These are phyloP conservation scores for Geranium brycei DNA, from an alignment of 345 rosid species.

Conservation along the genomic window DNA sequence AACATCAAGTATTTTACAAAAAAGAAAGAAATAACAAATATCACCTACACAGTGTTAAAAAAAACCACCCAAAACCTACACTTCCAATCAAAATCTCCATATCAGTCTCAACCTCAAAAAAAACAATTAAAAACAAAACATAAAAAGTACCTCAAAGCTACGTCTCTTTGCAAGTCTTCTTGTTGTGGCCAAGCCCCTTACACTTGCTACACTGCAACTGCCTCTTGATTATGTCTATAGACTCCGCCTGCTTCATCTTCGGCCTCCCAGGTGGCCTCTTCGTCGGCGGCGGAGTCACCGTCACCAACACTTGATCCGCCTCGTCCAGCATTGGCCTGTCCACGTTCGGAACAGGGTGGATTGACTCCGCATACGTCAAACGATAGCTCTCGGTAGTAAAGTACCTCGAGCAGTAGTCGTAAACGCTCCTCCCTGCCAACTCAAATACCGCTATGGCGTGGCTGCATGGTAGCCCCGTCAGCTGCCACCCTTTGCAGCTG, in stretches of 20 bases:
- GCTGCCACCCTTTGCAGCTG: slow-evolving; percentile 69
- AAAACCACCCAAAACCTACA: not conserved
- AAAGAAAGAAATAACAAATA: not conserved
- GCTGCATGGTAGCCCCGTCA: slow-evolving; percentile 67
- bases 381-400: slow-evolving; percentile 42
- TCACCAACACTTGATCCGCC: slow-evolving; percentile 23
- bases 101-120: slow-evolving; percentile 3
- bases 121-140: too few species aligned
- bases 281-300: slow-evolving; percentile 82
- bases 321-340: slow-evolving; percentile 41
- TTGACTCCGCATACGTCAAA: slow-evolving; percentile 49
- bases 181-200: slow-evolving; percentile 94
- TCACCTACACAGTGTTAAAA: not conserved
- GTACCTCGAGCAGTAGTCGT: slow-evolving; percentile 67
- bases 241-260: slow-evolving; percentile 53
- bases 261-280: slow-evolving; percentile 77
- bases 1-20: not conserved
- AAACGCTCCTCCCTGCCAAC: slow-evolving; percentile 47
- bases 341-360: slow-evolving; percentile 71
- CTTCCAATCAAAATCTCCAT: slow-evolving; percentile 7
- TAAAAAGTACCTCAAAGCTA: slow-evolving; percentile 12
- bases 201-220: slow-evolving; percentile 95
- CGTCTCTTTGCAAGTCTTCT: slow-evolving; percentile 70
- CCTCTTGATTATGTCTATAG: slow-evolving; percentile 52
- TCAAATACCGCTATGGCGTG: slow-evolving; percentile 65